Percentiles rank a stretch among this genome's conserved stretches.
These are phyloP conservation scores for Chiua virens DNA, from an alignment of 768 basidiomycete genomes.

Conservation along the genomic window DNA sequence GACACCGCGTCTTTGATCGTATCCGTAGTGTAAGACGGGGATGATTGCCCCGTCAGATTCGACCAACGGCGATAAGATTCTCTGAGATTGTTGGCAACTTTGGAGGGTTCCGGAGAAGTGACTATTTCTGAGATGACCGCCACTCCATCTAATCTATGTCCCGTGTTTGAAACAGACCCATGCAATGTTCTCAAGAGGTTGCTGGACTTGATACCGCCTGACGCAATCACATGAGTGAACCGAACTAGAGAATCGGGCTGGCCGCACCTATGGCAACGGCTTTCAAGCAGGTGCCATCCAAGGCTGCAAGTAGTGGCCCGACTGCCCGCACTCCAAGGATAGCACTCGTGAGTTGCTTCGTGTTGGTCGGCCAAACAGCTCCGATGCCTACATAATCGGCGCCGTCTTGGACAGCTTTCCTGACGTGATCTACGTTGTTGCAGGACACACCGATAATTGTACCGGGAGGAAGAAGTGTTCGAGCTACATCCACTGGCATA, in stretches of 20 bases:
- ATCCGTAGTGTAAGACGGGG: conserved; percentile 27
- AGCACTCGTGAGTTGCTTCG: conserved; percentile 68
- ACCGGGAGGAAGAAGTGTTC: conserved; percentile 62
- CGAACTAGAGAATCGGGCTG: background rate
- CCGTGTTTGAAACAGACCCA: conserved; percentile 59
- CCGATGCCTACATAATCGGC: conserved; percentile 91
- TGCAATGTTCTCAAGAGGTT: conserved; percentile 79
- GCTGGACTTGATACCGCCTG: conserved; percentile 83
- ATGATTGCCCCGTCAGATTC: background rate
- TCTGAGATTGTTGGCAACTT: conserved; percentile 48
- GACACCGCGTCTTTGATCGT: conserved; percentile 45
- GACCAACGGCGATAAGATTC: conserved; percentile 38
- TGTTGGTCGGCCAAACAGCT: conserved; percentile 76
- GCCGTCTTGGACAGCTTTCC: conserved; percentile 56
- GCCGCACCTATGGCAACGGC: conserved; percentile 83
- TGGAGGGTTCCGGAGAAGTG: conserved; percentile 54
- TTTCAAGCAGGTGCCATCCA: conserved; percentile 64
- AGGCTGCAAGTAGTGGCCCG: conserved; percentile 58
- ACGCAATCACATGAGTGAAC: background rate
- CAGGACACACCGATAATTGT: conserved; percentile 83
- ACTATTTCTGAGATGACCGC: conserved; percentile 90
- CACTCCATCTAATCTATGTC: conserved; percentile 70
- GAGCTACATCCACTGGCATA: conserved; percentile 68
- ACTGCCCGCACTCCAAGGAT: conserved; percentile 73
- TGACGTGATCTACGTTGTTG: conserved; percentile 64